Conservation (phyloP, 1,284 basidiomycete genomes). For the Stygiomarasmius scandens region DNA sequence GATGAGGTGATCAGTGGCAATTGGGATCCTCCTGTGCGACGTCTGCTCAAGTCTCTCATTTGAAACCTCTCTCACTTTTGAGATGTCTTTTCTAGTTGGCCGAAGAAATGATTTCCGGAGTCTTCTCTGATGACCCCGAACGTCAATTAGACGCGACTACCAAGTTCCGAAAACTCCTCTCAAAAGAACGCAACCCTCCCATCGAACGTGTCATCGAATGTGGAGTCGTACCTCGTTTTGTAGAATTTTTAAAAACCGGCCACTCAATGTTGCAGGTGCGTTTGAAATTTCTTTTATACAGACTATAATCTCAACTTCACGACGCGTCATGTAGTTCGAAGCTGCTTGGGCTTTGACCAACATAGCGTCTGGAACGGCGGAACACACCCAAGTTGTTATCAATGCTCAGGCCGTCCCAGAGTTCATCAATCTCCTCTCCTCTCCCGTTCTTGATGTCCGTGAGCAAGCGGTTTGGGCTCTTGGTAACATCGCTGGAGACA, state of each 20-base stretch:
- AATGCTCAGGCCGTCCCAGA: constrained; percentile 94
- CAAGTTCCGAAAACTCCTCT: constrained; percentile 97
- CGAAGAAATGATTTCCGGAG: constrained; percentile 91
- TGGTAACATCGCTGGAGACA: constrained; percentile 96
- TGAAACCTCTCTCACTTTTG: constrained; percentile 18
- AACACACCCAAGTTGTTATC: constrained; percentile 99
- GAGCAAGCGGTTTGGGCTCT: constrained; percentile 98
- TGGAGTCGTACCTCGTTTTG: constrained; percentile 96
- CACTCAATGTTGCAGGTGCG: constrained; percentile 95
- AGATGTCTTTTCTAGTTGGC: constrained; percentile 60
- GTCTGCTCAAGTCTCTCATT: constrained; percentile 15
- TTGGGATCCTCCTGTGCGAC: constrained; percentile 77
- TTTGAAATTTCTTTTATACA: constrained; percentile 16
- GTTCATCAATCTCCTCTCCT: constrained; percentile 93
- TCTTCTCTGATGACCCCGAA: constrained; percentile 91
- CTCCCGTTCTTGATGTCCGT: constrained; percentile 87
- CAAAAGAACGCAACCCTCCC: constrained; percentile 99
- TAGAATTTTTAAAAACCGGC: constrained; percentile 87
- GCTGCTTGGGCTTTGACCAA: constrained; percentile 99
- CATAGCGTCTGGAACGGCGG: constrained; percentile 98
- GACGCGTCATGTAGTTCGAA: constrained; percentile 76
- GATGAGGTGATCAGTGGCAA: constrained; percentile 73
- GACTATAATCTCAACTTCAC: constrained; percentile 2
- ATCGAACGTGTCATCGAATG: constrained; percentile 99
- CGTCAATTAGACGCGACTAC: constrained; percentile 93